Percentiles rank a stretch among this genome's conserved stretches.
phyloP scores from a whole-genome alignment of 108 stramenopile species.

The Cyclotella atomus region DNA sequence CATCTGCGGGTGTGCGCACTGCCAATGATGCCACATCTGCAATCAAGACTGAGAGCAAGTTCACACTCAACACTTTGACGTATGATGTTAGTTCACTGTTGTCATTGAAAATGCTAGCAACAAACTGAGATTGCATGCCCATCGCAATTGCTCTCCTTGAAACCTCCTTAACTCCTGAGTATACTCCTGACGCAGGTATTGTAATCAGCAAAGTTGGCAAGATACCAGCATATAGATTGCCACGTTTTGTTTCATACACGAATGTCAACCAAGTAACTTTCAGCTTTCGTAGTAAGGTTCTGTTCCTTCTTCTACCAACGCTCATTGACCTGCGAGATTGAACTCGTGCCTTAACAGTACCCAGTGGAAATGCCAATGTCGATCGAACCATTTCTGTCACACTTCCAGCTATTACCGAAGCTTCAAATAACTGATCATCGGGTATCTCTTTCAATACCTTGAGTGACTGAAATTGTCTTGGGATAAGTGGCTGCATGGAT shows the following conservation, averaged over 20 bases:
- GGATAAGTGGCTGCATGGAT: conserved; percentile 35
- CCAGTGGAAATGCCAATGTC: conserved; percentile 68
- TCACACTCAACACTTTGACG: conserved; percentile 39
- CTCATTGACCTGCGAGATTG: conserved; percentile 55
- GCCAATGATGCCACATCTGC: conserved; percentile 73
- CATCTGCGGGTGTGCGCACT: conserved; percentile 78
- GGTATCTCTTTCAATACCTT: conserved; percentile 67
- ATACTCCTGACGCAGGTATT: conserved; percentile 83
- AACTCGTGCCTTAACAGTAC: conserved; percentile 76
- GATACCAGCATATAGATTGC: conserved; percentile 76
- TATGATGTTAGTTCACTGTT: conserved; percentile 14
- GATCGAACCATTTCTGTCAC: conserved; percentile 75
- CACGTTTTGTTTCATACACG: conserved; percentile 55
- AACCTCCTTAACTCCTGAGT: conserved; percentile 81
- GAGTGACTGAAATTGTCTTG: conserved; percentile 36
- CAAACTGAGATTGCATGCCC: conserved; percentile 28
- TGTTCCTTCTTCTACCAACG: conserved; percentile 20
- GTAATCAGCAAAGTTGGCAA: conserved; percentile 71
- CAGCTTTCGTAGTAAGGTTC: conserved; percentile 42
- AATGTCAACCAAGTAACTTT: conserved; percentile 50
- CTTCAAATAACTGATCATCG: conserved; percentile 71
- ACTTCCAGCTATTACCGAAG: conserved; percentile 74
- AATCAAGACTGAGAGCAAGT: conserved; percentile 53
- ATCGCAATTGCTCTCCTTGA: conserved; percentile 58
- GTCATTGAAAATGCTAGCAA: conserved; percentile 1